Evolutionary conservation across 2,329 filamentous ascomycete species (phyloP).

Genomic region (Colletotrichum melonis): DNA sequence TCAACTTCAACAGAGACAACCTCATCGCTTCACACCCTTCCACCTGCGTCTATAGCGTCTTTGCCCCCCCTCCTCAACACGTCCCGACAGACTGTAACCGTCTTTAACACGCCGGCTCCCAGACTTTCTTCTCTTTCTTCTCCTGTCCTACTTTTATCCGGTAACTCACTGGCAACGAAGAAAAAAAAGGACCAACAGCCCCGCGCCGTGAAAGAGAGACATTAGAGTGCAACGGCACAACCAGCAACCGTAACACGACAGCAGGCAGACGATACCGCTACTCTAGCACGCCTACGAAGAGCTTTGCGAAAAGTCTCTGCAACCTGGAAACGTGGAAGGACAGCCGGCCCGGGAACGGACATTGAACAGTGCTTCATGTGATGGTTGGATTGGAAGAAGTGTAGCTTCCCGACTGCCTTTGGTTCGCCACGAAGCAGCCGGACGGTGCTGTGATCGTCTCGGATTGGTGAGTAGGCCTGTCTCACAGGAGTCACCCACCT

Average conservation of each 20-base stretch:
- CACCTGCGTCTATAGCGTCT: constrained; percentile 43
- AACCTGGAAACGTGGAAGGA: constrained; percentile 37
- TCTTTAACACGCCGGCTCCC: constrained; percentile 35
- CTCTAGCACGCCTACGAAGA: constrained; percentile 8
- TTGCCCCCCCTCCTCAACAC: constrained; percentile 15
- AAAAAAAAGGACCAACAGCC: background rate
- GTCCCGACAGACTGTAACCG: constrained; percentile 33
- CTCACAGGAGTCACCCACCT: constrained; percentile 44
- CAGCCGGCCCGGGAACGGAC: constrained; percentile 45
- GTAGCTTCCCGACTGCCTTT: constrained; percentile 44
- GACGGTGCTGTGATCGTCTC: constrained; percentile 40
- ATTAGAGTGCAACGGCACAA: constrained; percentile 23
- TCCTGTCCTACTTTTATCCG: constrained; percentile 21
- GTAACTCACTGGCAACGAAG: constrained; percentile 1
- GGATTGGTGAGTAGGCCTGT: constrained; percentile 54
- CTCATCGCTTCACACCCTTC: constrained; percentile 39
- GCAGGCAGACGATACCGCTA: constrained; percentile 18
- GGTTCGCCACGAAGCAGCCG: constrained; percentile 38
- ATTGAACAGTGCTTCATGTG: constrained; percentile 47
- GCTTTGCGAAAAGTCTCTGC: constrained; percentile 29
- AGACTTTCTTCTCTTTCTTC: constrained; percentile 17
- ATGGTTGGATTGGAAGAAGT: constrained; percentile 49
- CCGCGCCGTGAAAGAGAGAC: constrained; percentile 23
- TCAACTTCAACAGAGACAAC: constrained; percentile 30
- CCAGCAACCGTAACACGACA: constrained; percentile 26